Percentiles rank a stretch among this genome's conserved stretches.
Conservation (phyloP, 352 stramenopile species). For the Globisporangium spinosum region DNA sequence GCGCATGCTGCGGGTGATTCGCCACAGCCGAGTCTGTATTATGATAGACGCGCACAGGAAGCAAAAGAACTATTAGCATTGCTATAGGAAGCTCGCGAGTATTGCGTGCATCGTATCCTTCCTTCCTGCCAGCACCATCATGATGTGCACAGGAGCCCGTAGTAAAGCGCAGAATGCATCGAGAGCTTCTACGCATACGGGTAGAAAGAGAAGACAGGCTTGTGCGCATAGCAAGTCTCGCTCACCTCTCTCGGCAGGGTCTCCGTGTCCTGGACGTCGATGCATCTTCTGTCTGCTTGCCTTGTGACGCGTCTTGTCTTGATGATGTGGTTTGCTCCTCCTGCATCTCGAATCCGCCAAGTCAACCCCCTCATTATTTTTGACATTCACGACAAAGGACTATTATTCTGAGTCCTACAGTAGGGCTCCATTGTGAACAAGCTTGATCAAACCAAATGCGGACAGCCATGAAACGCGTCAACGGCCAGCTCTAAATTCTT, state of each 20-base stretch:
- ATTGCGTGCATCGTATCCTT: no score
- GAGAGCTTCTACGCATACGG: not conserved
- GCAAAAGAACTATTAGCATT: not conserved
- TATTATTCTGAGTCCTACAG: not conserved
- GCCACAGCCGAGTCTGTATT: not conserved
- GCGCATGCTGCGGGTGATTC: not conserved
- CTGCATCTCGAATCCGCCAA: not conserved
- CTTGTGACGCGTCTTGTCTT: not conserved
- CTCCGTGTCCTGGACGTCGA: slow-evolving; percentile 22
- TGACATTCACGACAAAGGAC: not conserved
- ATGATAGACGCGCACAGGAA: not conserved
- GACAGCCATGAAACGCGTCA: not conserved
- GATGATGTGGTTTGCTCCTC: not conserved
- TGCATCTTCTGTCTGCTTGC: slow-evolving; percentile 19
- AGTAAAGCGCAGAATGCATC: not conserved
- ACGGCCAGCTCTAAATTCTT: not conserved
- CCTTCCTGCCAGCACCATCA: not conserved
- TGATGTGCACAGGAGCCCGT: not conserved
- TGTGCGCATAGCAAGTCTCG: not conserved
- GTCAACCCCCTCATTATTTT: not conserved
- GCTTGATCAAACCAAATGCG: no score
- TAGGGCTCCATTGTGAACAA: not conserved
- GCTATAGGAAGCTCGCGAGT: not conserved
- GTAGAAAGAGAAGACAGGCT: not conserved
- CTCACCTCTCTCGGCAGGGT: slow-evolving; percentile 14